Evolutionary conservation across 2,329 filamentous ascomycete species (phyloP).

Genomic region (Fusarium anthophilum): DNA sequence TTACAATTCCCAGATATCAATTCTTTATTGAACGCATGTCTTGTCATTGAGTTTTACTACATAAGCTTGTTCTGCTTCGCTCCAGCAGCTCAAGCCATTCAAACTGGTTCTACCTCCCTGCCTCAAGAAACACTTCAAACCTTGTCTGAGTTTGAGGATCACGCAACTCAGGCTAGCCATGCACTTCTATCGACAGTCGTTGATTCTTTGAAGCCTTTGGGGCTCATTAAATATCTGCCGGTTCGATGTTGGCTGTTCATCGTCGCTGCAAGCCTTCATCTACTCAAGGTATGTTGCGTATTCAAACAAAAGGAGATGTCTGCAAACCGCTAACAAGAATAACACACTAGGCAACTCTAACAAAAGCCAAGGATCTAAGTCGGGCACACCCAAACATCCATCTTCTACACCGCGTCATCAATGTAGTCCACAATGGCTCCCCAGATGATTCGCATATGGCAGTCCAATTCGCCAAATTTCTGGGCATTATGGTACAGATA

Average conservation of each 20-base stretch:
- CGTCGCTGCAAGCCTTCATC: not conserved
- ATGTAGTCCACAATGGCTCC: not conserved
- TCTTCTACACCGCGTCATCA: not conserved
- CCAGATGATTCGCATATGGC: not conserved
- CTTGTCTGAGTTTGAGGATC: not conserved
- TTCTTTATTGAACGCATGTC: not conserved
- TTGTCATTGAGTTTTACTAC: not conserved
- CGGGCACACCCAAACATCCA: not conserved
- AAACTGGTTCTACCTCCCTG: not conserved
- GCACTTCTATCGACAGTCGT: not conserved
- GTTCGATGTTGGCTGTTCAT: not conserved
- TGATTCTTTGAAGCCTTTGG: not conserved
- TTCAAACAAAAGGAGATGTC: accelerated
- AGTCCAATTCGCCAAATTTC: not conserved
- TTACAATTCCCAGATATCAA: not conserved
- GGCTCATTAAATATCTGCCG: not conserved
- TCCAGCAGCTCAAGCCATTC: not conserved
- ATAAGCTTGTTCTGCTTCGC: not conserved
- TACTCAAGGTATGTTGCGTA: not conserved
- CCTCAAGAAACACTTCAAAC: not conserved
- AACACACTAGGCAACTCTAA: not conserved
- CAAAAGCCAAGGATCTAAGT: not conserved
- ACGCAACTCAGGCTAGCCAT: not conserved
- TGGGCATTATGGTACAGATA: not conserved
- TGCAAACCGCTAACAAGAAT: not conserved